These are phyloP conservation scores for Penicillium arizonense DNA, from an alignment of 495 filamentous ascomycete genomes.

Conservation along the genomic window DNA sequence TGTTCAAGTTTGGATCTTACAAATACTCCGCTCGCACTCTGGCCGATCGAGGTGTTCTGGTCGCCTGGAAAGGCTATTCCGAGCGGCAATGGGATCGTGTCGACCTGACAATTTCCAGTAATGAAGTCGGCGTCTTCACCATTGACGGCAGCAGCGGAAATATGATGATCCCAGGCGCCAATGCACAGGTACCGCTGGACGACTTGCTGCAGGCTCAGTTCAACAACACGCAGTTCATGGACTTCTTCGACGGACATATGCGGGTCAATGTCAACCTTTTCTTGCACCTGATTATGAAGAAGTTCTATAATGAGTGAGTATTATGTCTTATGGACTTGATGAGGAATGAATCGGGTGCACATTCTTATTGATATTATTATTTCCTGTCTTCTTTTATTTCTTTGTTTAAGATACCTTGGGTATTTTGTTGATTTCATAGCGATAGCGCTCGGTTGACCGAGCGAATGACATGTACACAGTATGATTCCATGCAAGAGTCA, in stretches of 20 bases:
- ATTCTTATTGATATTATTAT: conserved; percentile 30
- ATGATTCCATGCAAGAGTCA: conserved; percentile 8
- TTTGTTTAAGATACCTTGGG: conserved; percentile 34
- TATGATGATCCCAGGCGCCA: conserved; percentile 95
- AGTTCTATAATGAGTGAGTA: conserved; percentile 78
- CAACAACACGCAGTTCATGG: conserved; percentile 92
- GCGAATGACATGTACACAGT: conserved; percentile 29
- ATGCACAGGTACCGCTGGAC: conserved; percentile 84
- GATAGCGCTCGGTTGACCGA: conserved; percentile 15
- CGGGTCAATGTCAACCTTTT: conserved; percentile 94
- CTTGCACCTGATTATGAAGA: conserved; percentile 93
- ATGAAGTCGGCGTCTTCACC: conserved; percentile 92
- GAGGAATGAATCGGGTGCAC: conserved; percentile 24
- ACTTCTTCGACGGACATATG: conserved; percentile 83
- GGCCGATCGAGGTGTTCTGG: conserved; percentile 88
- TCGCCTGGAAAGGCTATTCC: conserved; percentile 79
- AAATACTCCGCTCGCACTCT: conserved; percentile 91
- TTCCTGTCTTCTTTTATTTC: conserved; percentile 20
- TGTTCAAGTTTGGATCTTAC: conserved; percentile 95
- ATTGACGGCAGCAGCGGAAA: conserved; percentile 89
- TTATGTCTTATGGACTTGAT: conserved; percentile 21
- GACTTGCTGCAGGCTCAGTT: conserved; percentile 96
- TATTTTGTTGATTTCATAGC: conserved; percentile 32
- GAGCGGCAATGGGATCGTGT: conserved; percentile 89
- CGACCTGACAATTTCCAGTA: conserved; percentile 89